Evolutionary conservation across 805 yeast genomes (phyloP).

Genomic region (Priceomyces castillae): DNA sequence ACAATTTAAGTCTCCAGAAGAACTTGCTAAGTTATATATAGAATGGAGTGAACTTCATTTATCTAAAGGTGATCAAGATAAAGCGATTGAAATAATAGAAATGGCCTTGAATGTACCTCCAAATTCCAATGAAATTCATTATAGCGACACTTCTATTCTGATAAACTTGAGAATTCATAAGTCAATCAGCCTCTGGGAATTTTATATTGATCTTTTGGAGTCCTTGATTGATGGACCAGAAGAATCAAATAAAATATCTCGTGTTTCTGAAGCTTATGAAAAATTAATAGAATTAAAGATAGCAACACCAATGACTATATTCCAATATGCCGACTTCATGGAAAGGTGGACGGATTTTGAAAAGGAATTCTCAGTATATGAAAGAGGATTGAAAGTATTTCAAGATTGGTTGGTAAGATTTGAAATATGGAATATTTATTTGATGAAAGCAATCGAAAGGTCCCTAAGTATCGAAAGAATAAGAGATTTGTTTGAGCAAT

Average conservation of each 20-base stretch:
- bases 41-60: constrained; percentile 73
- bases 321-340: constrained; percentile 64
- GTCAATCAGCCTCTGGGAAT: constrained; percentile 66
- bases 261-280: constrained; percentile 25
- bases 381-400: constrained; percentile 63
- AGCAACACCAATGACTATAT: constrained; percentile 64
- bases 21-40: constrained; percentile 66
- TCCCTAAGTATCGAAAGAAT: constrained; percentile 29
- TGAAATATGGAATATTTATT: constrained; percentile 71
- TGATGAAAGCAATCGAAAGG: constrained; percentile 45
- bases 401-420: constrained; percentile 50
- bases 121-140: constrained; percentile 14
- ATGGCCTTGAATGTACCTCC: constrained; percentile 22
- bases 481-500: constrained; percentile 72
- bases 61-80: constrained; percentile 44
- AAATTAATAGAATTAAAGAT: constrained; percentile 47
- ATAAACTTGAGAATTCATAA: constrained; percentile 61
- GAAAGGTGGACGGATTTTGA: constrained; percentile 47
- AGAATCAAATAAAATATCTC: constrained; percentile 18
- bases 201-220: constrained; percentile 69
- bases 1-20: constrained; percentile 60
- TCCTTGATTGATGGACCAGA: constrained; percentile 44
- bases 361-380: constrained; percentile 59
- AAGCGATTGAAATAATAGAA: constrained; percentile 34
- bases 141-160: constrained; percentile 41